Base-by-base conservation (phyloP, 257 asterid genomes). In the Salvia miltiorrhiza region DNA sequence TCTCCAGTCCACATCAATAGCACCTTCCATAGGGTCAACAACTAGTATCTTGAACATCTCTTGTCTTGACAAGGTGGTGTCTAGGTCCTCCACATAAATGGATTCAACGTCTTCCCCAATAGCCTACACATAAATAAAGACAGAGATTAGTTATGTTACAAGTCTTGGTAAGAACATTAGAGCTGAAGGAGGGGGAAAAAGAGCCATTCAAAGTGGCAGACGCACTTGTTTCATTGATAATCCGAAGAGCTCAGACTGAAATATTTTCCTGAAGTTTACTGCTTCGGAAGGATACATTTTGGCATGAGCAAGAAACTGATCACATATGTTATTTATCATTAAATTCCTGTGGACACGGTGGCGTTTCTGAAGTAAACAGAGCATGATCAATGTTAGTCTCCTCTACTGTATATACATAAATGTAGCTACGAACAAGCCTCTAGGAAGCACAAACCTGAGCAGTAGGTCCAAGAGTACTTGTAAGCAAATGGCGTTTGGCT, bases 1-100 rank as follows among this genome's bases (percentile, higher is more conserved):
- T 67, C 99, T 84, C 99, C 99, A 93, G 44, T 93, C 99, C 37
- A 93, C 97, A 44, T 93, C 97, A 55, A 88, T 83, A 20, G 95
- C 95, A 26, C 96, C 99, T 72, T 84, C 87, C 97, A 90, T 90
- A 8, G 80, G 85, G 28, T 87, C 93, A 3, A 65, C 9, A 20
- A 90, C 99, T 62, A 93, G 70, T 23, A 77, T 84, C 75, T 89
- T 71, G 50, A 84, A 77, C 23, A 90, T 70, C 44, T 83, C 90
- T 0, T 80, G 54, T 64, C 80, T 87, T 3, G 88, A 74, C 28
- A 90, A 28, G 23, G 80, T 85, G 19, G 70, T 17, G 1, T 79
- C 84, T 3, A 90, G 82, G 69, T 82, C 90, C 79, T 93, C 80
- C 20, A 90, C 96, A 49, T 76, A 79, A 56, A 90, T 26, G 12